Base-by-base conservation (phyloP, 768 basidiomycete genomes). In the Mycena amicta region DNA sequence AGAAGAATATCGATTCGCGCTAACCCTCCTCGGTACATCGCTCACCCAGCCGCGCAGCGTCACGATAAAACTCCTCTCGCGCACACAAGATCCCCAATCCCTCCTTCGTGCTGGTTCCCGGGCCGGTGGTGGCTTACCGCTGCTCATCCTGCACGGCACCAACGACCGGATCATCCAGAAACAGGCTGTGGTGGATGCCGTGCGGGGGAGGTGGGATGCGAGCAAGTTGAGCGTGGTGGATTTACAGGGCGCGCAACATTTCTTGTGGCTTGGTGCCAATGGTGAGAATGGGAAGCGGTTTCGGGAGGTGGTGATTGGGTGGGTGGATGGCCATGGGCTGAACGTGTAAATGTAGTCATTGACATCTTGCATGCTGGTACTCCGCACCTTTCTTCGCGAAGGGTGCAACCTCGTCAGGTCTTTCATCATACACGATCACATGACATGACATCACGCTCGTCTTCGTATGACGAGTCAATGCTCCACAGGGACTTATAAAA, bases 201-300 rank as follows among this genome's bases (percentile, higher is more conserved):
- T 67, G 31, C 64, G 61, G 33, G 67, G 59, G 5, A n/a, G n/a
- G n/a, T 72, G 72, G 71, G 43, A 13, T n/a, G 43, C 43, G 43
- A 63, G 55, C 53, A 60, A 70, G 53, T 50, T 66, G 51, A 67
- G 49, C 20, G 55, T 63, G 13, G 63, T 70, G 5, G 67, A 67
- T 39, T 55, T 74, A 13, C 58, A 62, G 5, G 63, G 70, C 13
- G 69, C 66, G 18, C 72, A 70, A 46, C 74, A 75, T 53, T 67
- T 70, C 52, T 65, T 67, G 4, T 72, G 71, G 70, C 52, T 72
- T 28, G 47, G 60, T 5, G 22, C 43, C 15, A 8, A n/a, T 8
- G 22, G 22, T 8, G 22, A 45, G 43, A 23, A 6, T 6, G 33
- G 33, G 33, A 18, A 18, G 33, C 8, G 18, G 33, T 45, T 45